These are phyloP conservation scores for Arachis monticola DNA, from an alignment of 331 rosid genomes.

Conservation along the genomic window DNA sequence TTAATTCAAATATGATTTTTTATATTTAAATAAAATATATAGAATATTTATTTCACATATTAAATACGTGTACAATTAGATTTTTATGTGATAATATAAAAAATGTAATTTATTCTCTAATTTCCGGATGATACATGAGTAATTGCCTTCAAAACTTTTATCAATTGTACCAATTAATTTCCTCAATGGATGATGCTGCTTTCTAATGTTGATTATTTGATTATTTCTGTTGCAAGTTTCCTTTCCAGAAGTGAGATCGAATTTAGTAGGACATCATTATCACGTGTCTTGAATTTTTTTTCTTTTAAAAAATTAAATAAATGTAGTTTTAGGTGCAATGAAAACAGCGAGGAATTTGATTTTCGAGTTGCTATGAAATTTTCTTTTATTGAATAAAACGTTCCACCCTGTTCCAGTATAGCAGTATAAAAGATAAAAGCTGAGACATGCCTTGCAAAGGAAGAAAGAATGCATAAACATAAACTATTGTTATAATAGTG, in stretches of 20 bases:
- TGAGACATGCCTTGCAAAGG: conserved; percentile 31
- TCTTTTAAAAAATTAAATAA: not conserved
- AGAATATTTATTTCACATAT: too few relatives aligned
- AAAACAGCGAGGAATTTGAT: conserved; percentile 27
- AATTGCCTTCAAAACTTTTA: too few relatives aligned
- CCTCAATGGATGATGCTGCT: not conserved
- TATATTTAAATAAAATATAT: too few relatives aligned
- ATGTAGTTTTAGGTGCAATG: conserved; percentile 27
- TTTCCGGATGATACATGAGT: too few relatives aligned
- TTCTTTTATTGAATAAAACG: conserved; percentile 37
- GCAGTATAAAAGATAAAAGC: conserved; percentile 18
- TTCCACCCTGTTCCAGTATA: conserved; percentile 36
- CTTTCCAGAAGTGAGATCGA: conserved; percentile 34
- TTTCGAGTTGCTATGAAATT: conserved; percentile 20
- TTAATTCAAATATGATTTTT: too few relatives aligned
- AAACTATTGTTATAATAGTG: conserved; percentile 3
- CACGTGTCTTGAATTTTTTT: conserved; percentile 38
- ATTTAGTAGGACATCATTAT: conserved; percentile 48
- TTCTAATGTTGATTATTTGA: conserved; percentile 31
- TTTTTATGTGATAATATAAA: too few relatives aligned
- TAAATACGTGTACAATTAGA: too few relatives aligned
- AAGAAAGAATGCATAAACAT: conserved; percentile 30
- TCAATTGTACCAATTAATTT: too few relatives aligned
- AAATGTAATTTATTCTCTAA: too few relatives aligned
- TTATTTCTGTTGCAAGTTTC: conserved; percentile 40